These are phyloP conservation scores for Climacium dendroides DNA, from an alignment of 225 moss, liverwort and hornwort genomes.

Conservation along the genomic window DNA sequence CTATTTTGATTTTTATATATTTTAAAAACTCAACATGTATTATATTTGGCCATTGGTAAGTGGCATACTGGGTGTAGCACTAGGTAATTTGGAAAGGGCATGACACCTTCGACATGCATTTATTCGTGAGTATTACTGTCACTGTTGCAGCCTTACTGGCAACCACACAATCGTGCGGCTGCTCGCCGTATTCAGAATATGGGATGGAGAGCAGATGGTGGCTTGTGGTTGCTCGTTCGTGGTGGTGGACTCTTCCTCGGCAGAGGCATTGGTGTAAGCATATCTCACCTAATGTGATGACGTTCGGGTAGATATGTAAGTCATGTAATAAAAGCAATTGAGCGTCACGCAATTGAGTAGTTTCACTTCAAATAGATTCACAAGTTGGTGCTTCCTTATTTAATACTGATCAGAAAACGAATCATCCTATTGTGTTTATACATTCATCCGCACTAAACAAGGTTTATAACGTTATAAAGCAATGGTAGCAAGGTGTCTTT, in stretches of 20 bases:
- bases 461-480: neutral
- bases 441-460: neutral
- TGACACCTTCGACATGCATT: neutral
- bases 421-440: neutral
- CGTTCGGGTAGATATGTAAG: neutral
- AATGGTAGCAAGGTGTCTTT: neutral
- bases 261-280: conserved; percentile 63
- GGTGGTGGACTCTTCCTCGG: conserved; percentile 86
- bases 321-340: neutral
- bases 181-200: conserved; percentile 89
- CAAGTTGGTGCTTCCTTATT: neutral
- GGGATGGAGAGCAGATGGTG: conserved; percentile 98
- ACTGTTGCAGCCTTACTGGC: conserved; percentile 54
- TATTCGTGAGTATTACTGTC: neutral
- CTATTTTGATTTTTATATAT: neutral
- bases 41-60: neutral
- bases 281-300: neutral
- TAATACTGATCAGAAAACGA: neutral
- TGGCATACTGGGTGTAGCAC: neutral
- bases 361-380: neutral
- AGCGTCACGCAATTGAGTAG: neutral
- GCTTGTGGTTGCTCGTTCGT: conserved; percentile 84
- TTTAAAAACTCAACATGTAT: neutral
- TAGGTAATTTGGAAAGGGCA: neutral
- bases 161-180: conserved; percentile 64